Conservation (phyloP, 106 monocot species). For the Allium sativum region DNA sequence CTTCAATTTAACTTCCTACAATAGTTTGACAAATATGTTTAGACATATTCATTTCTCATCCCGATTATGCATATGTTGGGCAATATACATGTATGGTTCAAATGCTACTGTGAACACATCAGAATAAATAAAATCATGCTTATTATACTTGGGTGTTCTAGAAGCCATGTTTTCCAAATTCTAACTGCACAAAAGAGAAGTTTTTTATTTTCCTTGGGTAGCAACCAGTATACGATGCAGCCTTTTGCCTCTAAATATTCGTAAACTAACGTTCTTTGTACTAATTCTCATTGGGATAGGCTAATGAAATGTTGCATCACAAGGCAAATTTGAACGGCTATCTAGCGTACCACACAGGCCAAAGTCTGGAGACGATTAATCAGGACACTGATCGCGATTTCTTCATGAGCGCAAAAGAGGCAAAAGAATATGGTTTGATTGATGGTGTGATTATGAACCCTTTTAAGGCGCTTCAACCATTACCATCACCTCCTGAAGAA, state of each 20-base stretch:
- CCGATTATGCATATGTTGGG: too few species aligned
- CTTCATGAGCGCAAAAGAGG: constrained; percentile 99
- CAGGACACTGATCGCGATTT: constrained; percentile 87
- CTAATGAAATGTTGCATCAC: constrained; percentile 90
- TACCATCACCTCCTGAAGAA: constrained; percentile 29
- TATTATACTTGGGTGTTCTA: too few species aligned
- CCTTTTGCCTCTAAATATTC: neutral
- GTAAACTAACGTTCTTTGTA: neutral
- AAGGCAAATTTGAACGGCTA: constrained; percentile 93
- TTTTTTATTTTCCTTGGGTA: too few species aligned
- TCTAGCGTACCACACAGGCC: constrained; percentile 79
- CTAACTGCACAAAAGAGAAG: too few species aligned
- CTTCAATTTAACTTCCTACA: too few species aligned
- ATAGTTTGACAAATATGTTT: too few species aligned
- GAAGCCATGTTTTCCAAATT: too few species aligned
- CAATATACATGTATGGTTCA: too few species aligned
- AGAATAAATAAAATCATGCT: too few species aligned
- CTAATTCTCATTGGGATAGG: constrained; percentile 18
- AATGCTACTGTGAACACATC: too few species aligned
- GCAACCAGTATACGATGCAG: neutral
- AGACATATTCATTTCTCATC: too few species aligned
- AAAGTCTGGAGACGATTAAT: constrained; percentile 77
- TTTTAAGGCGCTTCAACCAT: constrained; percentile 69
- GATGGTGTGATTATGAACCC: constrained; percentile 91
- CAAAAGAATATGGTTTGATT: constrained; percentile 87